Conservation (phyloP, 768 basidiomycete genomes). For the Nidularia pulvinata region DNA sequence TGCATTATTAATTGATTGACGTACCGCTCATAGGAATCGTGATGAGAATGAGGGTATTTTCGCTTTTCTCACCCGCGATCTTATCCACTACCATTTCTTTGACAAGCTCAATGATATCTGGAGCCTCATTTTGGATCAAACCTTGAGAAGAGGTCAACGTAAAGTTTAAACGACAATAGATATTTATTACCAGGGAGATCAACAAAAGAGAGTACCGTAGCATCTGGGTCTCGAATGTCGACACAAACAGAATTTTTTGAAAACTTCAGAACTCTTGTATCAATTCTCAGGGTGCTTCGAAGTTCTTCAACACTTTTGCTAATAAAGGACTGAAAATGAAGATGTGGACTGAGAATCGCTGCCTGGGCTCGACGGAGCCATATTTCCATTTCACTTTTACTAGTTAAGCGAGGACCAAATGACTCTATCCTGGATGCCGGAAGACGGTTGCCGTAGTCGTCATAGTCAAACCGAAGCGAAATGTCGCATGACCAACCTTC, state of each 20-base stretch:
- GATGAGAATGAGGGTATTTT: constrained; percentile 61
- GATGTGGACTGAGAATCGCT: constrained; percentile 48
- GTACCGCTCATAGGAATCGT: constrained; percentile 67
- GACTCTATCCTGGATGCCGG: constrained; percentile 6
- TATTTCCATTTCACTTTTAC: constrained; percentile 45
- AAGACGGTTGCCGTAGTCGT: constrained; percentile 15
- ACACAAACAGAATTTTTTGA: constrained; percentile 52
- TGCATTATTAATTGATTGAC: neutral
- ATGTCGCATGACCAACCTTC: constrained; percentile 43
- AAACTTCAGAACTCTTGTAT: constrained; percentile 22
- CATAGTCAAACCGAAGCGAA: constrained; percentile 21
- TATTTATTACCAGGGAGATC: constrained; percentile 52
- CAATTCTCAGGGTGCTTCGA: neutral
- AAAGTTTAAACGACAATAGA: constrained; percentile 11
- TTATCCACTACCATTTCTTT: constrained; percentile 42
- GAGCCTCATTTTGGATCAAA: constrained; percentile 57
- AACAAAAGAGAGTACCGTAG: constrained; percentile 49
- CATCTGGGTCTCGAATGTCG: constrained; percentile 39
- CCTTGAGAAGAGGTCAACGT: no score
- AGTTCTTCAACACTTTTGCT: constrained; percentile 7
- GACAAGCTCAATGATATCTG: constrained; percentile 41
- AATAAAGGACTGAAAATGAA: constrained; percentile 12
- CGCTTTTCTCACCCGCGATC: constrained; percentile 22
- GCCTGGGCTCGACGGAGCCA: constrained; percentile 60
- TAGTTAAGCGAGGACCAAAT: constrained; percentile 41